Base-by-base conservation (phyloP, 2,329 filamentous ascomycete species). In the Volutella citrinella region DNA sequence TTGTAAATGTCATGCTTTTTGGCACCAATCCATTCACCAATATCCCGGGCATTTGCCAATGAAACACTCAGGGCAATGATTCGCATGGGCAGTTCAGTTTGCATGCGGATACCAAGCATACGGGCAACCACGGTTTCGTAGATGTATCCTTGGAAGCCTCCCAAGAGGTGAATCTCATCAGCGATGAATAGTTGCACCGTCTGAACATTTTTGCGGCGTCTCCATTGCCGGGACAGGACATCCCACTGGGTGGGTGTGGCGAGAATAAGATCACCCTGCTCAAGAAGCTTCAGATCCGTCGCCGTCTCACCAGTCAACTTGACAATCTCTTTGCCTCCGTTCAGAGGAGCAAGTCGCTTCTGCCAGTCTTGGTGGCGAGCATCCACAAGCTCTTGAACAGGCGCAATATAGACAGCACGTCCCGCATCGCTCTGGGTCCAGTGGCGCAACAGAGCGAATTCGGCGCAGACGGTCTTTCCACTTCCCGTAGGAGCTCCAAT, bases 1-100 rank as follows among this genome's bases (percentile, higher is more conserved):
- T 98, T 98, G 74, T 91, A 98, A 45, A 95, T 95, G 30, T 93
- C 95, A 59, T 98, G 93, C 69, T 96, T 97, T 61, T 82, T 95
- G 7, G 91, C 93, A 48, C 94, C 93, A 48, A 98, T 89, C 93
- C 93, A 98, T 64, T 96, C 93, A 32, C 91, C 91, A 52, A 98
- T 78, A 54, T 98, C 93, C 39, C 89, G 80, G 30, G 91, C 90
- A 57, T 96, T 97, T 6, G 93, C 83, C 15, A 98, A 73, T 16
- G 93, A 94, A 18, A 96, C 93, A 56, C 88, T 90, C 40, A 98
- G 67, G 3, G 89, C 93, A 34, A 98, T 68, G 28, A 97, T 91
- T 32, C 93, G 82, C 68, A 97, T 76, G 9, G 84, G 80, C 23
- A 84, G 80, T 59, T 95, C 86, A 1, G 87, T 84, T 59, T 96